Conservation (phyloP, 2,329 filamentous ascomycete genomes). For the Penicillium corylophilum region DNA sequence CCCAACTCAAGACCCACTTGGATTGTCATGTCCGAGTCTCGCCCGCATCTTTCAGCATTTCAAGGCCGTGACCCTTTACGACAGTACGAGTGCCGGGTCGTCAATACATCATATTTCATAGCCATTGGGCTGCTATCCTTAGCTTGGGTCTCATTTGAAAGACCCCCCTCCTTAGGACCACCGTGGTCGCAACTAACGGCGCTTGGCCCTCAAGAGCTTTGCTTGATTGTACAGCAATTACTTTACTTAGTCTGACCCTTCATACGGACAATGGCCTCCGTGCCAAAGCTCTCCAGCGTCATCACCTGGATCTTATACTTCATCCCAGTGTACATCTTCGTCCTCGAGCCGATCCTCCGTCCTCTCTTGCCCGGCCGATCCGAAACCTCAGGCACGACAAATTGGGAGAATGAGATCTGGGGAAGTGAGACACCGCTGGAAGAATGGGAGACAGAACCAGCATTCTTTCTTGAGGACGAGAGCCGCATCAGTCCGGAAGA, state of each 20-base stretch:
- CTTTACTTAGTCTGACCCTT: no score
- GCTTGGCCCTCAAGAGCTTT: background rate
- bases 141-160: background rate
- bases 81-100: background rate
- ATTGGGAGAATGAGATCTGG: background rate
- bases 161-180: background rate
- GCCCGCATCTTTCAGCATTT: background rate
- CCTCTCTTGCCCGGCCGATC: conserved; percentile 20
- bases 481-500: conserved; percentile 38
- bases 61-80: conserved; percentile 8
- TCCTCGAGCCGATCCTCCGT: conserved; percentile 34
- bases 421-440: conserved; percentile 7
- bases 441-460: conserved; percentile 13
- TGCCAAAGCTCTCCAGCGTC: conserved; percentile 31
- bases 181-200: conserved; percentile 2
- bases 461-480: conserved; percentile 29
- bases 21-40: conserved; percentile 4
- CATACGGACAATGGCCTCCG: conserved; percentile 20
- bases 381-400: conserved; percentile 8
- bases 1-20: conserved; percentile 6
- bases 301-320: conserved; percentile 38
- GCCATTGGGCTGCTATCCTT: background rate
- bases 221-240: conserved; percentile 3
- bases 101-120: background rate
- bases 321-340: conserved; percentile 38